Evolutionary conservation across 202 grass and related monocot genomes (phyloP), one percentile per base, ranked within the genome.

Genomic region (Musa balbisiana): DNA sequence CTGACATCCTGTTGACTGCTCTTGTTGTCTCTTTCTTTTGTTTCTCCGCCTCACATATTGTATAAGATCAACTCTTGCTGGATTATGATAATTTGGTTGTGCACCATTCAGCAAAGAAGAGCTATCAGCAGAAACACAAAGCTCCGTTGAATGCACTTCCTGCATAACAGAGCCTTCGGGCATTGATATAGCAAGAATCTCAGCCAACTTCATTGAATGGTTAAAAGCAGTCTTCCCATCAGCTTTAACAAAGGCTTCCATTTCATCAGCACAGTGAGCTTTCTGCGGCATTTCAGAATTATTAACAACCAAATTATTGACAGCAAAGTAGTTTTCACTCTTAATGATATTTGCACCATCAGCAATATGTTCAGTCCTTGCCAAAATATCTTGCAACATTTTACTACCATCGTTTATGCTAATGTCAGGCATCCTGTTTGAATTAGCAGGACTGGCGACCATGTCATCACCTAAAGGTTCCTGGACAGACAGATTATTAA

Each of bases 21-120:
- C 53, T 11, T 65, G 68, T 71, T 59, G 73, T 51, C 53, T 76
- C 74, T 86, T 85, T 82, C 95, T 85, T 87, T 92, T 95, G 25
- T 17, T 76, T 74, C 83, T 83, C 68, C 86, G 74, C 73, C 91
- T 99, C 55, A 67, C 75, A 87, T 99, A 99, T 70, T 77, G 92
- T 80, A 91, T 82, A 21, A 95, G 89, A 73, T 80, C 73, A 69
- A 50, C 64, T 20, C 50, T 77, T 10, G 59, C 9, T 77, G 74
- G 29, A 24, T 51, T 19, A 2, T 8, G 12, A 65, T 77, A 52
- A 20, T 24, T 14, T 76, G 29, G 2, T 65, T 77, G 33, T 25
- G 16, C 3, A 55, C 78, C 66, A 69, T 72, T 81, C 62, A 23
- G 73, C 27, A 29, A 55, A 11, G 56, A 64, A 66, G 11, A 10